These are phyloP conservation scores for Euphorbia schlechtendalii DNA, from an alignment of 441 rosid species.

Conservation along the genomic window DNA sequence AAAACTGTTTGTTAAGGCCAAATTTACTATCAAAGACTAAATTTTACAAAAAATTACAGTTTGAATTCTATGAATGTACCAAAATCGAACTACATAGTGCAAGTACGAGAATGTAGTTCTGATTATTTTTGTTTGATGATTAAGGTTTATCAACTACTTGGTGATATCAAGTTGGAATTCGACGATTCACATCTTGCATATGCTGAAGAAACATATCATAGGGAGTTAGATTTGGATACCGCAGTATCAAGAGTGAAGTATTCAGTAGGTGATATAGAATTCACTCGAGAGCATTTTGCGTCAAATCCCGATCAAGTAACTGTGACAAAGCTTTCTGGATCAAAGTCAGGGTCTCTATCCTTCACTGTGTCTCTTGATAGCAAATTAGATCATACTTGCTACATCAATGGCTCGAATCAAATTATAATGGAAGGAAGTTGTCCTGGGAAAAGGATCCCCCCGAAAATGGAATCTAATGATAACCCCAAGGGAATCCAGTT, in stretches of 20 bases:
- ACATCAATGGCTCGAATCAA: constrained; percentile 6
- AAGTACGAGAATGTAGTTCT: background rate
- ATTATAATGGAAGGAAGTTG: constrained; percentile 49
- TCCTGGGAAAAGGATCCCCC: constrained; percentile 57
- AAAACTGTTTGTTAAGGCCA: too few species aligned
- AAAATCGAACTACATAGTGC: too few species aligned
- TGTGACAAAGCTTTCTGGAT: constrained; percentile 55
- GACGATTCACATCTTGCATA: constrained; percentile 55
- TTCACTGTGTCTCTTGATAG: constrained; percentile 63
- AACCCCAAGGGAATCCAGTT: constrained; percentile 66
- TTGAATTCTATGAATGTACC: too few species aligned
- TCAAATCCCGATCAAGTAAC: constrained; percentile 76
- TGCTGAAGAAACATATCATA: constrained; percentile 48
- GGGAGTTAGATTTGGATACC: constrained; percentile 83
- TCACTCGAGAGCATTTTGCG: constrained; percentile 65
- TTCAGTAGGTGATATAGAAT: constrained; percentile 53
- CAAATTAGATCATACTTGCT: constrained; percentile 15
- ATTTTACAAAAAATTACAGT: too few species aligned
- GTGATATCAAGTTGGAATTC: constrained; percentile 71
- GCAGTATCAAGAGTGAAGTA: constrained; percentile 65
- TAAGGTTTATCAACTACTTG: constrained; percentile 82
- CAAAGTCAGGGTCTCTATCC: constrained; percentile 53
- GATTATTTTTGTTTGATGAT: constrained; percentile 23
- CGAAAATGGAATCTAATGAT: constrained; percentile 33
- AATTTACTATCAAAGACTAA: too few species aligned